Evolutionary conservation across 75 land plant species (phyloP), one percentile per base, ranked within the genome.

Genomic region (Picea sitchensis): DNA sequence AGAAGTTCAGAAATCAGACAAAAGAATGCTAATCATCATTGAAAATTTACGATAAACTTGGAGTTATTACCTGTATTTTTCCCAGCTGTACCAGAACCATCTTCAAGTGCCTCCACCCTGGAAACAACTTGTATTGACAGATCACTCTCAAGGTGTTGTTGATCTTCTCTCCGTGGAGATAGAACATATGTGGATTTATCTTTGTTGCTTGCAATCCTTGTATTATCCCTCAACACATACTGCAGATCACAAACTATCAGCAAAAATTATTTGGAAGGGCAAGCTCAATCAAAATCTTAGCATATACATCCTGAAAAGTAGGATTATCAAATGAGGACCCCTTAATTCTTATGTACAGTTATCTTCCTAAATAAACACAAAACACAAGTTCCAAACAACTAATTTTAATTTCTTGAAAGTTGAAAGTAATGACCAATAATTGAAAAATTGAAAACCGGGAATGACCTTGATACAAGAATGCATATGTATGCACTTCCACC

Each of bases 141-240:
- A 78, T 80, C 54, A 72, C 81, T 83, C 23, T 88, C 90, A 26
- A 59, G 34, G 73, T 31, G 47, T 78, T 63, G 81, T 58, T 83
- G 81, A 2, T 85, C 91, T 61, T 85, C 88, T 67, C 72, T 54
- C 67, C 84, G 81, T 14, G 87, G 59, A 65, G 83, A 81, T 75
- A 87, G 61, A 58, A 85, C 78, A 76, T 74, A 64, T 17, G 81
- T 79, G 59, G 89, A 68, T 73, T 82, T 91, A 5, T 91, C 93
- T 80, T 91, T 91, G 31, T 72, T 72, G 64, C 85, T 62, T 11
- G 76, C 58, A 76, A 18, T 79, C 58, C 83, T 91, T 38, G 71
- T 31, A 82, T 71, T 57, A 8, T 82, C 87, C 74, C 84, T 81
- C 41, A 83, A 58, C 26, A 91, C 88, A 85, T 91, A 91, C 91